Evolutionary conservation across 2,329 filamentous ascomycete species (phyloP).

Genomic region (Colletotrichum somersetense): DNA sequence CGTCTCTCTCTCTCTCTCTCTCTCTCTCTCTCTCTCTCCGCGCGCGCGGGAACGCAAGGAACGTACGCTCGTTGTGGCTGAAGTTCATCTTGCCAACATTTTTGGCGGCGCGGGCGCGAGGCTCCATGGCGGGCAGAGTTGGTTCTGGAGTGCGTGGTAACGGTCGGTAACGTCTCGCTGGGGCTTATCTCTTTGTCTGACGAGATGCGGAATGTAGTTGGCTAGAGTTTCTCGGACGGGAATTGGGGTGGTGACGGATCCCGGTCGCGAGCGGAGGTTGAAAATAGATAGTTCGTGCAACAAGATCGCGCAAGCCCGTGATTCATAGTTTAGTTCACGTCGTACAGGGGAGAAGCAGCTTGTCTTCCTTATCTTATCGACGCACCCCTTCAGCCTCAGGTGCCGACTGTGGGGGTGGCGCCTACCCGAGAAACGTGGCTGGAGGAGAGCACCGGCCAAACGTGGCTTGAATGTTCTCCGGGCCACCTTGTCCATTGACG

Average conservation of each 20-base stretch:
- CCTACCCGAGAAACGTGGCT: constrained; percentile 5
- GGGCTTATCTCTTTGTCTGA: background rate
- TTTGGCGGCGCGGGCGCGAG: constrained; percentile 80
- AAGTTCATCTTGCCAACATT: constrained; percentile 90
- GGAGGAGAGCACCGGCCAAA: constrained; percentile 12
- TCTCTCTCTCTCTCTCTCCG: background rate
- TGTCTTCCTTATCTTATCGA: constrained; percentile 12
- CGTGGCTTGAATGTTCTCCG: constrained; percentile 29
- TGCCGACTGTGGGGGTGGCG: constrained; percentile 26
- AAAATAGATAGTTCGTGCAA: background rate
- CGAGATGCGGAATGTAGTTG: no score
- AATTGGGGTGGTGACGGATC: background rate
- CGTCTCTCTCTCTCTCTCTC: background rate
- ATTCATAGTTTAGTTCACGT: constrained; percentile 25
- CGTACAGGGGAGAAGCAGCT: constrained; percentile 17
- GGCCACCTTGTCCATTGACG: constrained; percentile 40
- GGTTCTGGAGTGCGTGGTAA: background rate
- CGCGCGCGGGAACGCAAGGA: background rate
- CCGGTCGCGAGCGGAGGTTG: background rate
- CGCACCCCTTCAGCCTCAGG: background rate
- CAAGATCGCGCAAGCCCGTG: background rate
- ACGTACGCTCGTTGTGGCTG: constrained; percentile 75
- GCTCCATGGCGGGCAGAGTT: constrained; percentile 72
- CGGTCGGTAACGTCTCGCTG: background rate
- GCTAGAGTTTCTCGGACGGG: background rate